Evolutionary conservation across 345 rosid genomes (phyloP).

Genomic region (Eucalyptus dawsonii): DNA sequence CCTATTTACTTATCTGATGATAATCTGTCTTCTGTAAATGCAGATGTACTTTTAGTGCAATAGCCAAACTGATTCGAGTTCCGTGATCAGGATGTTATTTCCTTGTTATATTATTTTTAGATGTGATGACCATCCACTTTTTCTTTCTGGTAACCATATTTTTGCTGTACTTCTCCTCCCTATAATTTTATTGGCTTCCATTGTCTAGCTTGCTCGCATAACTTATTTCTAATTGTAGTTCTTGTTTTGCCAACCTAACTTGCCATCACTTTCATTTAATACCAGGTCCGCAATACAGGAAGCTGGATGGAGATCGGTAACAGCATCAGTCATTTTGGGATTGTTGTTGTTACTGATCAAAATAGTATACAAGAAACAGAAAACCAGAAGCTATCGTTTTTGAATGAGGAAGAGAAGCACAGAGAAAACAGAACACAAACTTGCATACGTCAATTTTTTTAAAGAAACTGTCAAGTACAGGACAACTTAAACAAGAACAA

Average conservation of each 20-base stretch:
- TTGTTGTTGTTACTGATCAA: not conserved
- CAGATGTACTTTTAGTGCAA: constrained; percentile 91
- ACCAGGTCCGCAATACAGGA: constrained; percentile 74
- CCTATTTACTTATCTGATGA: not conserved
- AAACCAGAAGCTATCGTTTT: too few relatives aligned
- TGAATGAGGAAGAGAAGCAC: too few relatives aligned
- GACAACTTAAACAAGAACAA: too few relatives aligned
- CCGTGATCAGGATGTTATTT: constrained; percentile 88
- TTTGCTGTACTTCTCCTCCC: not conserved
- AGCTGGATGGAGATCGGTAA: constrained; percentile 99
- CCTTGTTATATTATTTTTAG: constrained; percentile 81
- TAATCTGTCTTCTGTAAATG: not conserved
- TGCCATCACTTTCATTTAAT: not conserved
- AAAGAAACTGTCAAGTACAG: too few relatives aligned
- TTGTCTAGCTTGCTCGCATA: not conserved
- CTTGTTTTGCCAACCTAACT: not conserved
- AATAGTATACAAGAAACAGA: too few relatives aligned
- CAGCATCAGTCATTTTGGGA: constrained; percentile 92
- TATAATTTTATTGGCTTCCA: not conserved
- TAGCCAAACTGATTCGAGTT: constrained; percentile 57
- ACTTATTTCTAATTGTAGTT: not conserved
- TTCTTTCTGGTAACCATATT: constrained; percentile 70
- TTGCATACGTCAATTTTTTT: too few relatives aligned
- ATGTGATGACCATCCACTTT: constrained; percentile 92
- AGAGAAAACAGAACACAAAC: too few relatives aligned